Percentiles rank a stretch among this genome's conserved stretches.
Conservation (phyloP, 1,139 yeast species). For the Suhomyces anneliseae region DNA sequence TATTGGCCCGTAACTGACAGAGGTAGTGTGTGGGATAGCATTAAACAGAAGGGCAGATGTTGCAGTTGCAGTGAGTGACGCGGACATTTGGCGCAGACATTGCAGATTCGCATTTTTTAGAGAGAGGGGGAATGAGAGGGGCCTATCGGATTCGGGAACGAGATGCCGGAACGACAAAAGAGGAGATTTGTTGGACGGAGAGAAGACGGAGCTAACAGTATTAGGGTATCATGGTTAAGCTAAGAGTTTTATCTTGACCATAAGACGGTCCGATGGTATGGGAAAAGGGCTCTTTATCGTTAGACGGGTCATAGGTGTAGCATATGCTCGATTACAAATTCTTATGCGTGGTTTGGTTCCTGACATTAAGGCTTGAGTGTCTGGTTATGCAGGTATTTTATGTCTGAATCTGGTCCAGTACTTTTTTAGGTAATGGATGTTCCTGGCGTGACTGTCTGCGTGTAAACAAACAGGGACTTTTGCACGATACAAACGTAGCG, state of each 20-base stretch:
- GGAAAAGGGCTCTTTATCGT: too few species aligned
- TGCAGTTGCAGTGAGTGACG: slow-evolving; percentile 9
- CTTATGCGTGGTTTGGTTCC: slow-evolving; percentile 2
- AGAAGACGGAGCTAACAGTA: too few species aligned
- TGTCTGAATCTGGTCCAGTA: neutral
- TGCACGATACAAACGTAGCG: too few species aligned
- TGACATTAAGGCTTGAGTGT: neutral
- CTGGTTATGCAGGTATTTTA: neutral
- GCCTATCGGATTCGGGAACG: too few species aligned
- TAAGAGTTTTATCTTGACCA: too few species aligned
- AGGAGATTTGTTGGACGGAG: too few species aligned
- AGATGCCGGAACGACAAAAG: too few species aligned
- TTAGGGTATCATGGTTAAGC: too few species aligned
- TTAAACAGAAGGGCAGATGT: neutral
- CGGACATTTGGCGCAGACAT: slow-evolving; percentile 7
- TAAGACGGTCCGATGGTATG: too few species aligned
- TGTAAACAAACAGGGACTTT: slow-evolving; percentile 2
- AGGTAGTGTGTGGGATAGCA: slow-evolving; percentile 10
- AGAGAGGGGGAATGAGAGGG: too few species aligned
- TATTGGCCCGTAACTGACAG: slow-evolving; percentile 8
- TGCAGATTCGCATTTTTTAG: slow-evolving; percentile 3
- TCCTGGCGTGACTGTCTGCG: slow-evolving; percentile 4
- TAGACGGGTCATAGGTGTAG: too few species aligned
- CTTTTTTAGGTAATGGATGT: neutral
- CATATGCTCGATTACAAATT: neutral